Conservation (phyloP, 2,329 filamentous ascomycete species). For the Grosmannia huntii region DNA sequence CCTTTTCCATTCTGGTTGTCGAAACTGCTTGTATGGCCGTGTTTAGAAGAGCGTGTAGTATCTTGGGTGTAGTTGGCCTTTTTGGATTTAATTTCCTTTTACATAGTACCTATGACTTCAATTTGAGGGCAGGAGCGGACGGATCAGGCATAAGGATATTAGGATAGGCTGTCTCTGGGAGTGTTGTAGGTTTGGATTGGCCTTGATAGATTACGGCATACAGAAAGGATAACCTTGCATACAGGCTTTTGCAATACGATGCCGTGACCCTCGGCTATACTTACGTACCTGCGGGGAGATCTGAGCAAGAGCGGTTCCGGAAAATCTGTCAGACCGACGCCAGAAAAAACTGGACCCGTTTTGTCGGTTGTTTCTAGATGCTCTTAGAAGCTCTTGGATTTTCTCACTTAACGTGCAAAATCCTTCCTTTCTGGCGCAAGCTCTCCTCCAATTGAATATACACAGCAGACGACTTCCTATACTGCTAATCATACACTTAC, state of each 20-base stretch:
- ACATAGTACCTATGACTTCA: not conserved
- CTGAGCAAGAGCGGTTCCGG: constrained; percentile 7
- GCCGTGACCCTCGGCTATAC: not conserved
- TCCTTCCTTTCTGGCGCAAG: constrained; percentile 5
- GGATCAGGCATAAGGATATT: not conserved
- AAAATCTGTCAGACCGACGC: constrained; percentile 13
- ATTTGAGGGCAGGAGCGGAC: not conserved
- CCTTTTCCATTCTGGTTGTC: too few relatives aligned
- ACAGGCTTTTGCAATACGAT: not conserved
- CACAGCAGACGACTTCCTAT: not conserved
- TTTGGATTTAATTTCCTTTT: not conserved
- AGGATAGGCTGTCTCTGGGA: not conserved
- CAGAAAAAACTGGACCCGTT: constrained; percentile 14
- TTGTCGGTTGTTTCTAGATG: constrained; percentile 20
- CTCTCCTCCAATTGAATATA: constrained; percentile 1
- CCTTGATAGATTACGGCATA: not conserved
- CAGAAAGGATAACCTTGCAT: not conserved
- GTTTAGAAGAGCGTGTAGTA: not conserved
- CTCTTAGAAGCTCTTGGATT: constrained; percentile 19
- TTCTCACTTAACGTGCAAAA: constrained; percentile 10
- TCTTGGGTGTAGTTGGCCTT: not conserved
- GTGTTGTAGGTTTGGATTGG: not conserved
- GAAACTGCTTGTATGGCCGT: too few relatives aligned
- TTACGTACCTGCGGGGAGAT: not conserved
- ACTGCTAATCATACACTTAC: not conserved